A percentile compares a stretch with the other conserved stretches of the same genome.
These are phyloP conservation scores for Botrytis pseudocinerea DNA, from an alignment of 2,329 filamentous ascomycete genomes.

Conservation along the genomic window DNA sequence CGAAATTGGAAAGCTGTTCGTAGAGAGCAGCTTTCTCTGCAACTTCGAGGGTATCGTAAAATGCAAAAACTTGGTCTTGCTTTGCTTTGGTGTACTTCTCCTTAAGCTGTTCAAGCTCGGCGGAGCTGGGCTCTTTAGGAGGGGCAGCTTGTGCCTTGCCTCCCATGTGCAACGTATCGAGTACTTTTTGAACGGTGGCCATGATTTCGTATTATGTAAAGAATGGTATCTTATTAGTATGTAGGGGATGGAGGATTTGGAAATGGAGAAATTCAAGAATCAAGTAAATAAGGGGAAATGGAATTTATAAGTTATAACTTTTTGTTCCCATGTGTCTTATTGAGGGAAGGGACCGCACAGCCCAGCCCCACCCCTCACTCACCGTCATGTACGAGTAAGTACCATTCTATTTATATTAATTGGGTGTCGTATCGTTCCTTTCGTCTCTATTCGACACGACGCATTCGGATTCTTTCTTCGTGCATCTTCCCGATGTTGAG, in stretches of 20 bases:
- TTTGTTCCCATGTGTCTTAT: constrained; percentile 9
- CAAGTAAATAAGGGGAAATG: not conserved
- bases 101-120: constrained; percentile 55
- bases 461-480: constrained; percentile 3
- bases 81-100: constrained; percentile 71
- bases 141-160: constrained; percentile 38
- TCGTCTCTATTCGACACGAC: constrained; percentile 9
- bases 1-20: constrained; percentile 77
- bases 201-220: constrained; percentile 30
- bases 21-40: constrained; percentile 77
- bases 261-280: not conserved
- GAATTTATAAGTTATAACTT: constrained; percentile 11
- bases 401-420: constrained; percentile 6
- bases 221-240: no score
- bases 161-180: constrained; percentile 48
- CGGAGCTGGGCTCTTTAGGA: constrained; percentile 41
- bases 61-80: constrained; percentile 82
- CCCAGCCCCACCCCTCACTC: constrained; percentile 34
- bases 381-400: constrained; percentile 11
- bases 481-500: not conserved
- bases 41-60: constrained; percentile 76
- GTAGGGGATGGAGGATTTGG: not conserved
- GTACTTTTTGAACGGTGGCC: constrained; percentile 47
- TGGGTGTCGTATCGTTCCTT: constrained; percentile 23
- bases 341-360: constrained; percentile 24